Evolutionary conservation across 2,329 filamentous ascomycete species (phyloP).

Genomic region (Pyricularia pennisetigena): DNA sequence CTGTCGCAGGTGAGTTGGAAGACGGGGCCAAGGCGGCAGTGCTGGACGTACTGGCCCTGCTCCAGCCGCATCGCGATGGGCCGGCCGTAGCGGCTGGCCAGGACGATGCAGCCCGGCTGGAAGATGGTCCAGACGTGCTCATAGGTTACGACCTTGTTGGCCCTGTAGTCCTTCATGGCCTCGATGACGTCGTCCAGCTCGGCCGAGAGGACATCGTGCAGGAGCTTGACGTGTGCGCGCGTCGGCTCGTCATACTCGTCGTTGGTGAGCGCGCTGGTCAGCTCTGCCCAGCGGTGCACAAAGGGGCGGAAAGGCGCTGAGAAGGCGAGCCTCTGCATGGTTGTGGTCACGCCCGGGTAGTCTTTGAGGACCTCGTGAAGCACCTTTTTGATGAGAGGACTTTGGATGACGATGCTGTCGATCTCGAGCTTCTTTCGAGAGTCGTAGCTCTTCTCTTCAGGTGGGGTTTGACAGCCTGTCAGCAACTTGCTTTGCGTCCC

Average conservation of each 20-base stretch:
- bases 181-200: constrained; percentile 38
- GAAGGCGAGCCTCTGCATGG: constrained; percentile 48
- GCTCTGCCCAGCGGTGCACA: constrained; percentile 49
- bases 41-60: constrained; percentile 20
- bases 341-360: constrained; percentile 48
- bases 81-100: constrained; percentile 24
- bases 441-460: constrained; percentile 34
- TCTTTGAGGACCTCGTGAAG: constrained; percentile 40
- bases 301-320: constrained; percentile 48
- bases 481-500: not conserved
- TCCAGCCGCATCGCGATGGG: constrained; percentile 23
- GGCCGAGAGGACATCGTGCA: constrained; percentile 31
- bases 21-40: constrained; percentile 18
- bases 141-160: constrained; percentile 38
- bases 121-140: constrained; percentile 39
- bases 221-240: constrained; percentile 30
- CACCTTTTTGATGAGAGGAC: constrained; percentile 45
- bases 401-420: constrained; percentile 54
- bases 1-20: constrained; percentile 25
- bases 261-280: constrained; percentile 27
- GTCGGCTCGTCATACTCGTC: constrained; percentile 25
- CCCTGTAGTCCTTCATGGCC: constrained; percentile 34
- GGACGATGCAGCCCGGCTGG: constrained; percentile 29
- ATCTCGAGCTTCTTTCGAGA: constrained; percentile 46
- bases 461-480: not conserved